Conservation (phyloP, 2,329 filamentous ascomycete genomes). For the Chalara sp. region DNA sequence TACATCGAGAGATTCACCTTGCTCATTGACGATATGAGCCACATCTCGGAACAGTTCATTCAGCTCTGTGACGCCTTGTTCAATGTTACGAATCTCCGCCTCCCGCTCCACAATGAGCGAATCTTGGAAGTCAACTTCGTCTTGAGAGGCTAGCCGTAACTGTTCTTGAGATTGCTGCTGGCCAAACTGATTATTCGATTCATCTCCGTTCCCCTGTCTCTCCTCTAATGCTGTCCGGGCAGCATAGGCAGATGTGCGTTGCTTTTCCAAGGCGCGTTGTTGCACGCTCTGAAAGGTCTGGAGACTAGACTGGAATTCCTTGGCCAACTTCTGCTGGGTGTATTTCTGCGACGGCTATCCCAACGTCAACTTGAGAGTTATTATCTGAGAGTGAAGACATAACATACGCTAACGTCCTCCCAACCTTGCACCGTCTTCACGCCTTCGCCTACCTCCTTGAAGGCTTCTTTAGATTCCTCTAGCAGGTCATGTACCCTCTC, state of each 20-base stretch:
- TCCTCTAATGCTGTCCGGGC: slow-evolving; percentile 74
- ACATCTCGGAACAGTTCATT: slow-evolving; percentile 97
- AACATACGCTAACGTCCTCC: slow-evolving; percentile 71
- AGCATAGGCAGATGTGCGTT: slow-evolving; percentile 77
- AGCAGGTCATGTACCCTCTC: slow-evolving; percentile 85
- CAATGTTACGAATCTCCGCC: slow-evolving; percentile 93
- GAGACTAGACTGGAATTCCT: slow-evolving; percentile 84
- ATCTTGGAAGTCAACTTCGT: slow-evolving; percentile 97
- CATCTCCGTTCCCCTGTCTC: slow-evolving; percentile 33
- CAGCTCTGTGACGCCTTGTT: slow-evolving; percentile 89
- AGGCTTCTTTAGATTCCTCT: slow-evolving; percentile 77
- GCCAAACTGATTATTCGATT: slow-evolving; percentile 30
- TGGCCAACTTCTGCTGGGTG: slow-evolving; percentile 89
- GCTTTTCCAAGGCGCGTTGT: slow-evolving; percentile 82
- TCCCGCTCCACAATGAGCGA: slow-evolving; percentile 93
- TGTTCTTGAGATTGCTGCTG: slow-evolving; percentile 67
- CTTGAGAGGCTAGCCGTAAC: slow-evolving; percentile 76
- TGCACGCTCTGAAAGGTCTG: slow-evolving; percentile 92
- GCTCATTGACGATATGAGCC: slow-evolving; percentile 93
- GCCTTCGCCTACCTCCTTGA: slow-evolving; percentile 88
- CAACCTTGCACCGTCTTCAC: slow-evolving; percentile 86
- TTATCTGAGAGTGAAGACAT: slow-evolving; percentile 7
- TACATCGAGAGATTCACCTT: slow-evolving; percentile 80
- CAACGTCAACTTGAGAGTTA: slow-evolving; percentile 6
- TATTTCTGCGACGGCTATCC: slow-evolving; percentile 86